A percentile compares a stretch with the other conserved stretches of the same genome.
phyloP scores from a whole-genome alignment of 352 stramenopile species.

The Globisporangium radiosum region DNA sequence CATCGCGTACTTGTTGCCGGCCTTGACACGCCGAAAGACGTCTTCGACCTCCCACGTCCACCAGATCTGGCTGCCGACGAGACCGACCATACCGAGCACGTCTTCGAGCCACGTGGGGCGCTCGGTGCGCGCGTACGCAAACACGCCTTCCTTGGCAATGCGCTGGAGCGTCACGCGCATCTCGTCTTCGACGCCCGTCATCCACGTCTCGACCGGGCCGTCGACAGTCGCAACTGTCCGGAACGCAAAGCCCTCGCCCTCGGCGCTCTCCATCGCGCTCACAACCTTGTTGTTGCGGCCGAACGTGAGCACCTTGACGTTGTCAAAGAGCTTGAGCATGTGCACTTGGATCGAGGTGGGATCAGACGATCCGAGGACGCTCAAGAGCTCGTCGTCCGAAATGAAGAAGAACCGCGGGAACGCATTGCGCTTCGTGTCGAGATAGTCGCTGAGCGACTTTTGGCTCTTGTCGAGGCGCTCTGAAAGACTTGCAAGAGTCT shows the following conservation, averaged over 20 bases:
- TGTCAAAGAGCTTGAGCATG: constrained; percentile 95
- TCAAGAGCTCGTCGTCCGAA: constrained; percentile 90
- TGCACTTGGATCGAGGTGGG: constrained; percentile 91
- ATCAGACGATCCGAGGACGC: constrained; percentile 88
- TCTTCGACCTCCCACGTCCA: constrained; percentile 95
- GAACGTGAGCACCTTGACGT: constrained; percentile 90
- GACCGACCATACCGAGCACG: constrained; percentile 88
- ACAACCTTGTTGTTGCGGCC: constrained; percentile 87
- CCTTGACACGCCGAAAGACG: constrained; percentile 85
- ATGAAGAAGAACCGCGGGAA: constrained; percentile 95
- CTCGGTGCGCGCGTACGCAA: constrained; percentile 85
- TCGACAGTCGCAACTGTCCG: constrained; percentile 75
- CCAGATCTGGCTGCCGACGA: constrained; percentile 91
- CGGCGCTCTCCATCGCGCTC: constrained; percentile 86
- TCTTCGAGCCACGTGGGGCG: constrained; percentile 86
- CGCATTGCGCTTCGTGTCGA: constrained; percentile 88
- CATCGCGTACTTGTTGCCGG: constrained; percentile 91
- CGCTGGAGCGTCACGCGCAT: constrained; percentile 83
- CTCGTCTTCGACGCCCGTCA: constrained; percentile 89
- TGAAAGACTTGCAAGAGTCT: constrained; percentile 83
- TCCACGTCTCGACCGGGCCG: constrained; percentile 90
- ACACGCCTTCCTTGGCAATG: constrained; percentile 92
- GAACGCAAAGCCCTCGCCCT: constrained; percentile 88
- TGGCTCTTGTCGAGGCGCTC: constrained; percentile 89
- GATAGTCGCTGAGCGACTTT: constrained; percentile 87